Evolutionary conservation across 1,284 basidiomycete genomes (phyloP), one percentile per base, ranked within the genome.

Genomic region (Coniferiporia sulphurascens): DNA sequence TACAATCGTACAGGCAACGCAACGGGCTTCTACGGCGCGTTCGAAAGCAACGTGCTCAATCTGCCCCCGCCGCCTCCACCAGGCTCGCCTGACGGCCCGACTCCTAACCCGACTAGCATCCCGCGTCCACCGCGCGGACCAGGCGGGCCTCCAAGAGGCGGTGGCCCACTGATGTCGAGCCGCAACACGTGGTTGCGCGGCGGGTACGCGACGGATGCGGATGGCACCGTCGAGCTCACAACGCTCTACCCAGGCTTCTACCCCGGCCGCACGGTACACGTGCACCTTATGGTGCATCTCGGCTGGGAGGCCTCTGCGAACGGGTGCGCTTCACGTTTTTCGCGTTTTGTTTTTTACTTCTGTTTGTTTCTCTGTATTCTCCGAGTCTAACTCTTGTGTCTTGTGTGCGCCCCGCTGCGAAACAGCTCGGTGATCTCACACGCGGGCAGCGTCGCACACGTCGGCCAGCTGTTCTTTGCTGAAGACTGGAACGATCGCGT

Each of bases 221-320:
- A 84, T 63, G 88, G 87, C 21, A 82, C 89, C 15, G 81, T 80
- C 0, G 81, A 85, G 62, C 86, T 89, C 64, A 82, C 76, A 75
- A 80, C 81, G 19, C 84, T 89, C 65, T 88, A 85, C 74, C 87
- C 87, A 7, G 87, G 86, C 0, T 87, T 81, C 65, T 82, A 81
- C 65, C 78, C 76, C 3, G 79, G 81, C 12, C 78, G 80, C 22
- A 78, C 80, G 15, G 77, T 78, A 0, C 81, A 82, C 65, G 68
- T 83, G 60, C 81, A 82, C 65, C 69, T 79, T 48, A 82, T 81
- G 64, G 78, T 82, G 7, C 80, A 78, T 68, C 75, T 76, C 0
- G 64, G 68, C 60, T 71, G 68, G 65, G 67, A 67, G 3, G 62
- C 68, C 4, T 65, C 77, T 54, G 65, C 72, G 52, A 77, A 82